phyloP scores from a whole-genome alignment of 805 yeast genomes.

The Metschnikowia colocasiae region DNA sequence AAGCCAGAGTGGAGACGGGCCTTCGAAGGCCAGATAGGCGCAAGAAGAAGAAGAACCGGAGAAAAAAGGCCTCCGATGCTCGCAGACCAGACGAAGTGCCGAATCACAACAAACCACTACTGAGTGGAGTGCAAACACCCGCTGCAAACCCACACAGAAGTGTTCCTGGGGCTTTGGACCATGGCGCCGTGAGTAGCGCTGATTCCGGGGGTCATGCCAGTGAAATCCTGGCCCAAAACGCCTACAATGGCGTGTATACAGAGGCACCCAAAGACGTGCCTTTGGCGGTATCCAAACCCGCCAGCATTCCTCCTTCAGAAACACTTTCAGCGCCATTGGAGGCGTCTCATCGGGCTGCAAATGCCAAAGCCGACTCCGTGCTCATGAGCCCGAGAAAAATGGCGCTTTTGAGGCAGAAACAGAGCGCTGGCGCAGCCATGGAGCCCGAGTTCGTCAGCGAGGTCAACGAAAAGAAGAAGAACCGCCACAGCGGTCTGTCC shows the following conservation, averaged over 20 bases:
- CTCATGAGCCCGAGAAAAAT: conserved; percentile 37
- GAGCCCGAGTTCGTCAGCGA: conserved; percentile 24
- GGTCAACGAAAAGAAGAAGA: conserved; percentile 23
- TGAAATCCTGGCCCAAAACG: not conserved
- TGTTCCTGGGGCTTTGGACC: not conserved
- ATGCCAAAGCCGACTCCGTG: not conserved
- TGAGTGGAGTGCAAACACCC: not conserved
- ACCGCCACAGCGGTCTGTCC: conserved; percentile 13
- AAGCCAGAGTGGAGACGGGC: not conserved
- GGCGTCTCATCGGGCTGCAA: not conserved
- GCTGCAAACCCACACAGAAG: not conserved
- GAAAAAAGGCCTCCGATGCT: not conserved
- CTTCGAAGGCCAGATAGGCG: not conserved
- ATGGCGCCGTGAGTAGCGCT: not conserved
- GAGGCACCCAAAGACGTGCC: not conserved
- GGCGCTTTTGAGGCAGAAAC: conserved; percentile 36
- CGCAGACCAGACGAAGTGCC: not conserved
- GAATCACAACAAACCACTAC: not conserved
- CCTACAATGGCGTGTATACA: not conserved
- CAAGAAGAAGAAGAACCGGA: conserved; percentile 5
- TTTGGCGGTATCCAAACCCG: not conserved
- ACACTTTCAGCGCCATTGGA: not conserved
- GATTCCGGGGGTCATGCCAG: not conserved
- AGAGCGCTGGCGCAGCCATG: conserved; percentile 23
- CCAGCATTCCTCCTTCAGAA: not conserved